Conservation (phyloP, 2,329 filamentous ascomycete genomes). For the Didymella keratinophila region DNA sequence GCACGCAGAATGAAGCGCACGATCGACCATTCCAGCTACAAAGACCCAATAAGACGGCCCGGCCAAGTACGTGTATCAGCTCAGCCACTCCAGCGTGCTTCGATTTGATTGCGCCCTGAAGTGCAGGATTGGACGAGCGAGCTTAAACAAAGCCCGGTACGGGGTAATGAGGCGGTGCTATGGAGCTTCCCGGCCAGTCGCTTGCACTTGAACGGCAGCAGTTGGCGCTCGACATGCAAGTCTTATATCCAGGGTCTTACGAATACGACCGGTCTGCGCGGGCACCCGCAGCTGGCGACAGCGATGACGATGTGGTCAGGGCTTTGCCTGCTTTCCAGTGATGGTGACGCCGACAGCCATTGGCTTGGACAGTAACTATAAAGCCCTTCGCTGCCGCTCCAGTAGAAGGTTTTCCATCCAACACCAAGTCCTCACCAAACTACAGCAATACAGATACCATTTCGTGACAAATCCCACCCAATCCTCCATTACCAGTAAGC, state of each 20-base stretch:
- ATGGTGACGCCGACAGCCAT: not conserved
- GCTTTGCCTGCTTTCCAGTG: not conserved
- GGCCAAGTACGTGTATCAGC: conserved; percentile 6
- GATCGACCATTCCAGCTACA: not conserved
- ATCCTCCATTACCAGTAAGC: not conserved
- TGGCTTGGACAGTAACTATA: not conserved
- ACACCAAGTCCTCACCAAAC: not conserved
- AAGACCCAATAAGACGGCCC: not conserved
- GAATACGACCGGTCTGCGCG: conserved; percentile 5
- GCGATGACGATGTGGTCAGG: conserved; percentile 1
- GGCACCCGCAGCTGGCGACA: conserved; percentile 16
- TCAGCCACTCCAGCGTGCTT: conserved; percentile 22
- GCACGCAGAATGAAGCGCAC: conserved; percentile 6
- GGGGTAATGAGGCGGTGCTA: conserved; percentile 28
- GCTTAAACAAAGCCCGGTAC: conserved; percentile 2
- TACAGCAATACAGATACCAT: not conserved
- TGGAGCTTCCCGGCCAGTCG: conserved; percentile 24
- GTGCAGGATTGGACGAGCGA: conserved; percentile 4
- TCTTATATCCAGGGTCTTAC: conserved; percentile 15
- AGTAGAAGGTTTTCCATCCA: not conserved
- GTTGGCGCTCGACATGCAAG: conserved; percentile 19
- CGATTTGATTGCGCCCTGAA: conserved; percentile 11
- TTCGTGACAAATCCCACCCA: not conserved
- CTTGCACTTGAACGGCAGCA: conserved; percentile 1
- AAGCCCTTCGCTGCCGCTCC: not conserved